Conservation (phyloP, 2,329 filamentous ascomycete species). For the Fusarium gaditjirri region DNA sequence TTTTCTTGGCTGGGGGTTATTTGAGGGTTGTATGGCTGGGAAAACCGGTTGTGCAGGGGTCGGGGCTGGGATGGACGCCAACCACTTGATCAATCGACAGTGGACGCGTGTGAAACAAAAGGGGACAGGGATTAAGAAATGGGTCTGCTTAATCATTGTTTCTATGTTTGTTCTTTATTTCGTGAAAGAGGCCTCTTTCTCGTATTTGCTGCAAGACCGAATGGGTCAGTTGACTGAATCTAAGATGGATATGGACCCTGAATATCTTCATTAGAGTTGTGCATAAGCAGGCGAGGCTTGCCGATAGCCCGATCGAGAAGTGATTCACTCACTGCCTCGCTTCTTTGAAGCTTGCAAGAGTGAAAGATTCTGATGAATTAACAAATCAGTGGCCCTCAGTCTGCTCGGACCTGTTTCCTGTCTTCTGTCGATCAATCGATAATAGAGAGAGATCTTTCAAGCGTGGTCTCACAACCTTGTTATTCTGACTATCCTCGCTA, state of each 20-base stretch:
- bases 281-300: slow-evolving; percentile 1
- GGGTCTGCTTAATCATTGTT: slow-evolving; percentile 19
- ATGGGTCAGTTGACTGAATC: neutral
- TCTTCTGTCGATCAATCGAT: neutral
- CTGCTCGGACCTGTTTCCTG: neutral
- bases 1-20: slow-evolving; percentile 13
- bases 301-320: neutral
- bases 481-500: neutral
- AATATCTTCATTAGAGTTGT: slow-evolving; percentile 23
- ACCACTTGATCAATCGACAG: slow-evolving; percentile 24
- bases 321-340: neutral
- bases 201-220: slow-evolving; percentile 13
- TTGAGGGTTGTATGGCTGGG: slow-evolving; percentile 15
- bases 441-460: neutral
- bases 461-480: neutral
- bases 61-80: slow-evolving; percentile 9
- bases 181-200: slow-evolving; percentile 30
- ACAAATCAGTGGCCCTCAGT: neutral
- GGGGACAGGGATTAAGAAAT: neutral
- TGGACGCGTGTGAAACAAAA: slow-evolving; percentile 30
- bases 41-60: slow-evolving; percentile 36
- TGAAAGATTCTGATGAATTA: neutral
- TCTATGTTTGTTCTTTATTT: slow-evolving; percentile 23
- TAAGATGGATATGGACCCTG: slow-evolving; percentile 23
- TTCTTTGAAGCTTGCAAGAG: neutral